Base-by-base conservation (phyloP, 495 filamentous ascomycete species). In the Penicillium canariense region DNA sequence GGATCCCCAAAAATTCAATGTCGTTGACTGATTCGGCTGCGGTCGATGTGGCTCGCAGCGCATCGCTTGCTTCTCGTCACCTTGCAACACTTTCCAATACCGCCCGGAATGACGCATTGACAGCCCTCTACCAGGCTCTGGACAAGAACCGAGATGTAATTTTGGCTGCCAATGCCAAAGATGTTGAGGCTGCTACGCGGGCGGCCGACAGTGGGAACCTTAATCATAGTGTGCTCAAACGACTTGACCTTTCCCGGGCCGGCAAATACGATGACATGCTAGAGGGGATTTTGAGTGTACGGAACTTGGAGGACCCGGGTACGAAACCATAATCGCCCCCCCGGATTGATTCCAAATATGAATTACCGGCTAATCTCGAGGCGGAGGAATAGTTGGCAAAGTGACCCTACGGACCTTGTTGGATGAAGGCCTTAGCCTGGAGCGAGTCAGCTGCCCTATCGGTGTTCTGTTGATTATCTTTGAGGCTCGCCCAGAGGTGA, bases 201-300 rank as follows among this genome's bases (percentile, higher is more conserved):
- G 88, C 88, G 38, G 89, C 86, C 10, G 81, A 82, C 20, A 79
- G 81, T 56, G 93, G 93, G 35, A 74, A 84, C 48, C 70, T 97
- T 20, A 95, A 85, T 61, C 81, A 87, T 59, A 95, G 90, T 67
- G 78, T 99, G 15, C 79, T 97, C n/a, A 94, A 96, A 62, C 78
- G 94, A 58, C 77, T 99, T 48, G 93, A 97, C 61, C 74, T 98
- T 10, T 82, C 84, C 8, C 87, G 87, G 65, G 81, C 82, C 48
- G 91, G 92, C 34, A 97, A 98, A 76, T 98, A 85, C 81, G 90
- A 96, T 61, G 94, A 97, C 60, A 99, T 97, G 94, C 80, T 99
- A 43, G 85, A 95, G 70, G 95, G 94, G 25, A 95, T 99, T 56
- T 68, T 96, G 47, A 89, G 93, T 71, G 95, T 99, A 35, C 80